These are phyloP conservation scores for Aleurites moluccanus DNA, from an alignment of 441 rosid genomes.

Conservation along the genomic window DNA sequence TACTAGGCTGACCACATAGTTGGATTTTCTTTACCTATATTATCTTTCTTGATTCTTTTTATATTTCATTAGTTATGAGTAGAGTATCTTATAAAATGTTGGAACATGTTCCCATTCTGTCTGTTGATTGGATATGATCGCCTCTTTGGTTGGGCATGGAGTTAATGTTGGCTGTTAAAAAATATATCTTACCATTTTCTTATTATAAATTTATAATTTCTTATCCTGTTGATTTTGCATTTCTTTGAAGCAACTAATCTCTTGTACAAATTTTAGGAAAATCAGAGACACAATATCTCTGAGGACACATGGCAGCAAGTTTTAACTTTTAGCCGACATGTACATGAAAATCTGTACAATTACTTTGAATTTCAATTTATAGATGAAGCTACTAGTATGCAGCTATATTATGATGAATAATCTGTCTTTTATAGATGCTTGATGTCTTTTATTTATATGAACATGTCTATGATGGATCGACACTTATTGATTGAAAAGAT, in stretches of 20 bases:
- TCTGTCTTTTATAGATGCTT: not conserved
- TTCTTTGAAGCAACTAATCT: conserved; percentile 18
- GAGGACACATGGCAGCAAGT: conserved; percentile 99
- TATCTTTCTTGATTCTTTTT: not conserved
- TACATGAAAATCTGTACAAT: conserved; percentile 87
- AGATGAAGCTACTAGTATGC: not conserved
- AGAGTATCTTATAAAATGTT: not conserved
- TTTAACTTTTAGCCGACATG: conserved; percentile 89
- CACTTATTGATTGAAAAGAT: not conserved
- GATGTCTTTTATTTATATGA: not conserved
- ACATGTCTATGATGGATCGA: not conserved
- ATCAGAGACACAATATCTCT: conserved; percentile 83
- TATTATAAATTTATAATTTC: not conserved
- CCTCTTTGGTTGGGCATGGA: not conserved
- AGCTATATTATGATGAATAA: not conserved
- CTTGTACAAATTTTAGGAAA: conserved; percentile 50
- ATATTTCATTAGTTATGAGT: not conserved
- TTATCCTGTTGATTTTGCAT: not conserved
- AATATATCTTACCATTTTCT: not conserved
- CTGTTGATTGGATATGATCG: not conserved
- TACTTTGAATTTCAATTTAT: not conserved
- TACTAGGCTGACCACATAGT: not conserved
- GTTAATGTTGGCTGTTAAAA: not conserved
- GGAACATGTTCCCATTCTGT: not conserved
- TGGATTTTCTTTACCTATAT: not conserved